Base-by-base conservation (phyloP, 768 basidiomycete species). In the Lactarius evosmus region DNA sequence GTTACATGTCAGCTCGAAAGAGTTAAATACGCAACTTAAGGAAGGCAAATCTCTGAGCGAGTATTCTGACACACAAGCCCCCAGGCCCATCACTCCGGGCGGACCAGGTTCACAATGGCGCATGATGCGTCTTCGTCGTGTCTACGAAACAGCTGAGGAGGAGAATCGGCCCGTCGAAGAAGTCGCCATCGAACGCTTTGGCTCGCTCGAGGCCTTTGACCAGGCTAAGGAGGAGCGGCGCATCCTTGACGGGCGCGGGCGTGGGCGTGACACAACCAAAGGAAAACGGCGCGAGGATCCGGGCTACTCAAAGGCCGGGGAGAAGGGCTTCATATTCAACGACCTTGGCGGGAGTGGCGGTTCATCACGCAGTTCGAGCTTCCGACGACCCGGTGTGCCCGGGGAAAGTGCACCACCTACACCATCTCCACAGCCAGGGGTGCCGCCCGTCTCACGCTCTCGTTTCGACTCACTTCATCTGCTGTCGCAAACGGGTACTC, bases 101-200 rank as follows among this genome's bases (percentile, higher is more conserved):
- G 94, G 93, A 2, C 90, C 95, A 5, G 96, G 96, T 12, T 93
- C 93, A 2, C 87, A 86, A 72, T 99, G 97, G 96, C 87, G 97
- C 17, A 98, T 98, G 97, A 94, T 92, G 87, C 93, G 95, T 69
- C 83, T 99, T 0, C 85, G 87, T 44, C 83, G 91, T 17, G 88
- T 93, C 1, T 95, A 93, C 71, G 96, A 98, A 73, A 83, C 90
- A 3, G 93, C 91, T 0, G 87, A 93, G 63, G 95, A 98, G 70
- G 93, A 95, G 74, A 83, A 84, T 6, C 75, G 79, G 5, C 72
- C 85, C 0, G 72, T 93, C 12, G 88, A 92, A 68, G 83, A 94
- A 63, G 83, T 98, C 33, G 96, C 89, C 0, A 67, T 91, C 14
- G 96, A 98, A 63, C 84, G 95, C 6, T 98, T 97, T 70, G 93